Percentiles rank a stretch among this genome's conserved stretches.
These are phyloP conservation scores for Crucibulum laeve DNA, from an alignment of 768 basidiomycete genomes.

Conservation along the genomic window DNA sequence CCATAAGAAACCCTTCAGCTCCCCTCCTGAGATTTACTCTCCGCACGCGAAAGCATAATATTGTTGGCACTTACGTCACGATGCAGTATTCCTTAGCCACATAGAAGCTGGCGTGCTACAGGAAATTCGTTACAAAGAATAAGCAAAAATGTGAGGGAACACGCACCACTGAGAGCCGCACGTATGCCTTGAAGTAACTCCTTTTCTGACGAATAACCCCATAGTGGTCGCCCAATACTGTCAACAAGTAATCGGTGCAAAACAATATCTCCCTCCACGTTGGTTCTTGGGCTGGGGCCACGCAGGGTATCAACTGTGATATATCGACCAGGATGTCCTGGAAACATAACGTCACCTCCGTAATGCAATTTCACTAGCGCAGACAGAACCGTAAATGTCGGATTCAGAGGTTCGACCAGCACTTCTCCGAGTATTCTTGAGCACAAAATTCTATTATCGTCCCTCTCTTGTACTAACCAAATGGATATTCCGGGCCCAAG, in stretches of 20 bases:
- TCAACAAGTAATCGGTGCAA: conserved; percentile 13
- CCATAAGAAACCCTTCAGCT: conserved; percentile 22
- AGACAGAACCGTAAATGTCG: conserved; percentile 10
- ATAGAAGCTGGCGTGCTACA: conserved; percentile 15
- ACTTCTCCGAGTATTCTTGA: conserved; percentile 14
- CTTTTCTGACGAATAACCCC: conserved; percentile 11
- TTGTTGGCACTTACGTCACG: conserved; percentile 29
- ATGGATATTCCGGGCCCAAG: conserved; percentile 12
- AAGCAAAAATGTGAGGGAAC: conserved; percentile 1
- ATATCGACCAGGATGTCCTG: conserved; percentile 4
- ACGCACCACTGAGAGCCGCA: conserved; percentile 12
- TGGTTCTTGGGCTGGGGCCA: conserved; percentile 1
- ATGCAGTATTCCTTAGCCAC: conserved; percentile 20
- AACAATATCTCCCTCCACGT: conserved; percentile 4
- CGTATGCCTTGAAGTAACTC: conserved; percentile 13
- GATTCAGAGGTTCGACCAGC: conserved; percentile 9
- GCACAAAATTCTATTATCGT: conserved; percentile 1
- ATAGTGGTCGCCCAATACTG: conserved; percentile 13
- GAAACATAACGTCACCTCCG: conserved; percentile 10
- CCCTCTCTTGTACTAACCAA: conserved; percentile 8
- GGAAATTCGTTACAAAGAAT: background rate
- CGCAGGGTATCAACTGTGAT: conserved; percentile 9
- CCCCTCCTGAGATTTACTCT: background rate
- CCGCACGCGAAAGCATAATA: conserved; percentile 17
- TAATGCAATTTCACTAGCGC: conserved; percentile 12